Conservation (phyloP, 345 rosid genomes). For the Conringia planisiliqua region DNA sequence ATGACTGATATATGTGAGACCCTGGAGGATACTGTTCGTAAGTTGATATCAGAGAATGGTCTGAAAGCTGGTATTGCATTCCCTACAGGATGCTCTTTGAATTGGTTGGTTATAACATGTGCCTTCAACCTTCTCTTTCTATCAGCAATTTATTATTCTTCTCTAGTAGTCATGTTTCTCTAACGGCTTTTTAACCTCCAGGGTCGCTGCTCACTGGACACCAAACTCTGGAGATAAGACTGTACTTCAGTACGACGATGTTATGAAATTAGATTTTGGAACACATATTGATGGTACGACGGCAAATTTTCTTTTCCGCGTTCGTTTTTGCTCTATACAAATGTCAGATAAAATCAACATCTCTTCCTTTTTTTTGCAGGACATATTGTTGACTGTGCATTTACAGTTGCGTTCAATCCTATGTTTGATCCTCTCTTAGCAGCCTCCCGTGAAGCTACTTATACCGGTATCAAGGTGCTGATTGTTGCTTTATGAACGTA, state of each 20-base stretch:
- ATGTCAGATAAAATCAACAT: slow-evolving; percentile 10
- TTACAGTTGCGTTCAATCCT: slow-evolving; percentile 98
- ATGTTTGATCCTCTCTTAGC: slow-evolving; percentile 88
- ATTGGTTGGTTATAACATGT: slow-evolving; percentile 48
- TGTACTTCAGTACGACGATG: slow-evolving; percentile 93
- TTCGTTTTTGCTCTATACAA: not conserved
- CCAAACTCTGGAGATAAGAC: slow-evolving; percentile 96
- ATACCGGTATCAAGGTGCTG: slow-evolving; percentile 89
- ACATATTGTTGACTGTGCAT: slow-evolving; percentile 83
- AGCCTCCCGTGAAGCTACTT: slow-evolving; percentile 95
- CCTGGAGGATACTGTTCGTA: slow-evolving; percentile 82
- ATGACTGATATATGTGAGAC: slow-evolving; percentile 95
- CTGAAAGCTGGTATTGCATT: slow-evolving; percentile 98
- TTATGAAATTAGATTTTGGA: slow-evolving; percentile 97
- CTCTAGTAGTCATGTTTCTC: slow-evolving; percentile 15
- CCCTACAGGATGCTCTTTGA: slow-evolving; percentile 97
- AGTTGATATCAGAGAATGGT: slow-evolving; percentile 85
- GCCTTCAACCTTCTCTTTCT: not conserved
- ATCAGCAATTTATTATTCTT: not conserved
- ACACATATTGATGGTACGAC: slow-evolving; percentile 85
- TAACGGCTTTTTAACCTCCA: slow-evolving; percentile 26
- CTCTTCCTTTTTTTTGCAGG: slow-evolving; percentile 52
- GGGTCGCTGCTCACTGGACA: slow-evolving; percentile 99
- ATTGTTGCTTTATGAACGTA: not conserved
- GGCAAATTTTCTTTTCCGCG: not conserved